phyloP scores from a whole-genome alignment of 1,284 basidiomycete genomes.

The Tremellales sp. region DNA sequence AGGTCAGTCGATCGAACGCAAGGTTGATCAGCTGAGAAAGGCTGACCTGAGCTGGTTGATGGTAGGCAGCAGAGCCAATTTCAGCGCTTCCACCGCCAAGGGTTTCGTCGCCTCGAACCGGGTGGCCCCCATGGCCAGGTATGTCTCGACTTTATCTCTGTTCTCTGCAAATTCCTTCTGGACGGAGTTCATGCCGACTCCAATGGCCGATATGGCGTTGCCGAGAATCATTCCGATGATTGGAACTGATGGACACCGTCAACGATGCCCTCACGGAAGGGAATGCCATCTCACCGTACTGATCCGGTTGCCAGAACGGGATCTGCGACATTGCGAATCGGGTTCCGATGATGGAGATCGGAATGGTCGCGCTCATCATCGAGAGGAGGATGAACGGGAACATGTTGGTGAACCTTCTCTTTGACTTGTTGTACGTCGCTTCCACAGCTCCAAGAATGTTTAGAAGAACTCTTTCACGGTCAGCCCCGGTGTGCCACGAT shows the following conservation, averaged over 20 bases:
- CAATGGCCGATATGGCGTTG: slow-evolving; percentile 67
- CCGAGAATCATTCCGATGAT: slow-evolving; percentile 85
- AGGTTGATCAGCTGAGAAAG: neutral
- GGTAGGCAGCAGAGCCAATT: slow-evolving; percentile 69
- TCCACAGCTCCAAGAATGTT: slow-evolving; percentile 64
- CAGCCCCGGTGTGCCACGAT: neutral
- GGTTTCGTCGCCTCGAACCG: slow-evolving; percentile 74
- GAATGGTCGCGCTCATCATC: slow-evolving; percentile 71
- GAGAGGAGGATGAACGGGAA: slow-evolving; percentile 64
- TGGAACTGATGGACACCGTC: slow-evolving; percentile 56
- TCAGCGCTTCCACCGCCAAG: slow-evolving; percentile 69
- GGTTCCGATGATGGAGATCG: slow-evolving; percentile 70
- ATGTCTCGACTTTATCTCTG: slow-evolving; percentile 73
- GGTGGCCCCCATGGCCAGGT: slow-evolving; percentile 74
- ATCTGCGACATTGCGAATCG: slow-evolving; percentile 70
- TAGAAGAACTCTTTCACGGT: slow-evolving; percentile 55
- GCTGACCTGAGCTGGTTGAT: slow-evolving; percentile 78
- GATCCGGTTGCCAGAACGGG: slow-evolving; percentile 75
- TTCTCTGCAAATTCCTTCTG: slow-evolving; percentile 58
- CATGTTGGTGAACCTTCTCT: slow-evolving; percentile 69
- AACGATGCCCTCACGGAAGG: slow-evolving; percentile 27
- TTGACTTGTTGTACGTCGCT: slow-evolving; percentile 65
- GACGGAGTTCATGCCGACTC: slow-evolving; percentile 58
- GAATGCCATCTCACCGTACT: slow-evolving; percentile 75
- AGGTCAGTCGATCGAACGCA: neutral